These are phyloP conservation scores for Stevia rebaudiana DNA, from an alignment of 140 eudicot genomes.

Conservation along the genomic window DNA sequence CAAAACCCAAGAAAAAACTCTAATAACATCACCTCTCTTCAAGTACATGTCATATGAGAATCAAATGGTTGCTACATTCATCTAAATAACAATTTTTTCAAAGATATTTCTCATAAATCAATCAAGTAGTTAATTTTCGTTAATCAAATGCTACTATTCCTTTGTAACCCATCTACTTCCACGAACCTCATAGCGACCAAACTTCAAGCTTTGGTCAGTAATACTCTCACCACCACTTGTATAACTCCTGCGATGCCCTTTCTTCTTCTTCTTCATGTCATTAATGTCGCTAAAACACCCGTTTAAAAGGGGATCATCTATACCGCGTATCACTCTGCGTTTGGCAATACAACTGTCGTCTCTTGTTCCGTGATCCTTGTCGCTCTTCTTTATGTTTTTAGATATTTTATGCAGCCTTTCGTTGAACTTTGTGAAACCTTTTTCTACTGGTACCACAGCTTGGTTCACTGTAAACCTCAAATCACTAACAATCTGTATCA, in stretches of 20 bases:
- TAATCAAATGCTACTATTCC: conserved; percentile 36
- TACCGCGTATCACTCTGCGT: conserved; percentile 70
- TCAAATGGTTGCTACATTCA: not conserved
- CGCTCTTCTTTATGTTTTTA: conserved; percentile 69
- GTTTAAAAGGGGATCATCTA: conserved; percentile 84
- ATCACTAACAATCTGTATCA: conserved; percentile 79
- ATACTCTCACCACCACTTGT: conserved; percentile 81
- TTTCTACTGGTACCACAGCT: conserved; percentile 84
- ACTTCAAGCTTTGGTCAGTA: conserved; percentile 47
- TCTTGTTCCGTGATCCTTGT: conserved; percentile 58
- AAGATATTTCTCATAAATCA: not conserved
- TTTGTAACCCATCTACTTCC: conserved; percentile 91
- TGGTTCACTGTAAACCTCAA: conserved; percentile 74
- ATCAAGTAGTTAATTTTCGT: too few species aligned
- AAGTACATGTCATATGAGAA: not conserved
- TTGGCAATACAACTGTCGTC: conserved; percentile 68
- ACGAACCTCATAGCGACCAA: conserved; percentile 54
- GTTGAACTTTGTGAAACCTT: conserved; percentile 74
- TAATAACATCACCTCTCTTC: not conserved
- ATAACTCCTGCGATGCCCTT: conserved; percentile 60
- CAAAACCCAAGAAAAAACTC: not conserved
- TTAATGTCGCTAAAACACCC: conserved; percentile 73
- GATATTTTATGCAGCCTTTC: conserved; percentile 70
- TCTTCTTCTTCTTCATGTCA: conserved; percentile 47
- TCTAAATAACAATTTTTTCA: not conserved